Evolutionary conservation across 2,329 filamentous ascomycete genomes (phyloP), one percentile per base, ranked within the genome.

Genomic region (Penicillium corylophilum): DNA sequence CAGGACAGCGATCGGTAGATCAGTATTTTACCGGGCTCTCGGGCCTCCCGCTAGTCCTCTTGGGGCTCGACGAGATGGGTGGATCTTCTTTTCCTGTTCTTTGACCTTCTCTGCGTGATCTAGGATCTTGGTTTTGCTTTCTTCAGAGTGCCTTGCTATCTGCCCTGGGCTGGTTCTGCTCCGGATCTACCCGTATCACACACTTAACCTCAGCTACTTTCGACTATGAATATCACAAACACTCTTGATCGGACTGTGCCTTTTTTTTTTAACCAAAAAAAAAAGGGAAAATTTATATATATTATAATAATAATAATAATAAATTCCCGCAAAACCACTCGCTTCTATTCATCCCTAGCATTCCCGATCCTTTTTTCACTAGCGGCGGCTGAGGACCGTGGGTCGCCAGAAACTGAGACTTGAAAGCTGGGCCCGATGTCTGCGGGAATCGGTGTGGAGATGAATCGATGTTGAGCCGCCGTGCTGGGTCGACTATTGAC

Each of bases 301-400:
- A n/a, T n/a, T n/a, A n/a, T n/a, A n/a, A n/a, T n/a, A n/a, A n/a
- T n/a, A n/a, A n/a, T n/a, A n/a, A n/a, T n/a, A n/a, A n/a, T n/a
- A 4, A 12, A 20, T 6, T 8, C n/a, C 31, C 15, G 10, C 36
- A 18, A 5, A 36, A 20, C n/a, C 33, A 16, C 2, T 39, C 36
- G 35, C 16, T 18, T 39, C 18, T 12, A 10, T 9, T 20, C 31
- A 16, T 9, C 33, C 16, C 33, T 36, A 5, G 33, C 8, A 36
- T 20, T 20, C 16, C 16, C 9, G 33, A 5, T 4, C 16, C 6
- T 36, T 13, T 31, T 44, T 23, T 48, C 24, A 42, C 45, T 54
- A 50, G 50, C 45, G 55, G 57, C 51, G 54, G 56, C 56, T 54
- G 51, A 51, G 56, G 46, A 44, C 49, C 49, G 45, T 53, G 41